Base-by-base conservation (phyloP, 352 stramenopile genomes). In the Globisporangium lucens region DNA sequence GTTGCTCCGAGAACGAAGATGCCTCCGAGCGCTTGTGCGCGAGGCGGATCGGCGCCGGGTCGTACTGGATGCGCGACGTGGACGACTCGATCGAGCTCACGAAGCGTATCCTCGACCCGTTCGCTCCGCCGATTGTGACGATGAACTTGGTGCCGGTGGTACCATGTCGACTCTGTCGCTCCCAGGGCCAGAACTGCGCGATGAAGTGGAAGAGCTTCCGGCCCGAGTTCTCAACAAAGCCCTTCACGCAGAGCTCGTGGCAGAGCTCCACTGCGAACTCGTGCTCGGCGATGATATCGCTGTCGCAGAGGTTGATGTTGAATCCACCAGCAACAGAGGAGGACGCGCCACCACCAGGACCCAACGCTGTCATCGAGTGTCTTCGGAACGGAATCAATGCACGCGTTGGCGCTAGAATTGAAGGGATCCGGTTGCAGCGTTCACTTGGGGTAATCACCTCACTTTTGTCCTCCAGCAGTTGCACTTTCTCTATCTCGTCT, bases 241-340 rank as follows among this genome's bases (percentile, higher is more conserved):
- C 86, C 52, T 83, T 88, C n/a, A 85, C 75, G 61, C 86, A 94
- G 20, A 94, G 66, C 41, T 94, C 84, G 53, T 94, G 86, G 53
- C 86, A 94, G 51, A 91, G 73, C 56, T 90, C 81, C 1, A 81
- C 76, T 13, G 69, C 73, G 57, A 94, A 84, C 36, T 89, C 75
- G 41, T 89, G 74, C 61, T 87, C 76, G 1, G 80, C 75, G 9
- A 76, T 64, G 13, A 79, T 66, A 20, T 74, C 73, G 4, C 75
- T 67, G 27, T 74, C 49, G 0, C 67, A 49, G 22, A 82, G 59
- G 2, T 59, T n/a, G 36, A 79, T 57, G 13, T 63, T 70, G 12
- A 70, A 60, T 15, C 55, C 29, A 27, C 10, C 29, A 41, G 29
- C 29, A 43, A n/a, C 29, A 43, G 24, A 58, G 65, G 41, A 69